phyloP scores from a whole-genome alignment of 140 eudicot species.

The Oenanthe javanica region DNA sequence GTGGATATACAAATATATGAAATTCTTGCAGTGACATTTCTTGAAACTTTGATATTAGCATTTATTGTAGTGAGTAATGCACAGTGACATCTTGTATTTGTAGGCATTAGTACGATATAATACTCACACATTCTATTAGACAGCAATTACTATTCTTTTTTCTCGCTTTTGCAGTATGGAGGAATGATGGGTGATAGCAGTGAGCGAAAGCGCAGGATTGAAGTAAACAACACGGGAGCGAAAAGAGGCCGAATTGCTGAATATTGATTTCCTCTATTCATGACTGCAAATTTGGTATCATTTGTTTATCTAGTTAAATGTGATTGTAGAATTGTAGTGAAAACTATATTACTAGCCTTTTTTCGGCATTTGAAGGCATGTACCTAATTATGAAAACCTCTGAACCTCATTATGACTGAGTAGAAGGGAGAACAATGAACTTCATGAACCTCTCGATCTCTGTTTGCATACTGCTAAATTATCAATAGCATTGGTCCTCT shows the following conservation, averaged over 20 bases:
- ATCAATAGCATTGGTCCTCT: no score
- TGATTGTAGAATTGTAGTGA: not conserved
- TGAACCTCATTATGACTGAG: not conserved
- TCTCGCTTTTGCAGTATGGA: not conserved
- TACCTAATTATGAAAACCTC: not conserved
- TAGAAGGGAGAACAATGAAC: not conserved
- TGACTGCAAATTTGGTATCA: not conserved
- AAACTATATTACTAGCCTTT: not conserved
- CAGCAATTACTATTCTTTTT: no score
- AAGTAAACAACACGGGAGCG: not conserved
- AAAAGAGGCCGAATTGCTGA: constrained; percentile 1
- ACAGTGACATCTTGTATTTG: not conserved
- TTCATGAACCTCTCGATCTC: not conserved
- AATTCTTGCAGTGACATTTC: not conserved
- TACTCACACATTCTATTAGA: not conserved
- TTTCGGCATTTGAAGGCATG: not conserved
- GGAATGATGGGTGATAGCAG: not conserved
- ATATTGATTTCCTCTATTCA: not conserved
- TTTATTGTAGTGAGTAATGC: not conserved
- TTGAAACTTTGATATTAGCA: not conserved
- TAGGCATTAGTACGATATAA: not conserved
- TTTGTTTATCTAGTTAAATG: not conserved
- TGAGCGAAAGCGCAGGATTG: constrained; percentile 6
- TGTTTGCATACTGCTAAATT: not conserved
- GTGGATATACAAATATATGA: not conserved